These are phyloP conservation scores for Phoma sp. DNA, from an alignment of 2,329 filamentous ascomycete species.

Conservation along the genomic window DNA sequence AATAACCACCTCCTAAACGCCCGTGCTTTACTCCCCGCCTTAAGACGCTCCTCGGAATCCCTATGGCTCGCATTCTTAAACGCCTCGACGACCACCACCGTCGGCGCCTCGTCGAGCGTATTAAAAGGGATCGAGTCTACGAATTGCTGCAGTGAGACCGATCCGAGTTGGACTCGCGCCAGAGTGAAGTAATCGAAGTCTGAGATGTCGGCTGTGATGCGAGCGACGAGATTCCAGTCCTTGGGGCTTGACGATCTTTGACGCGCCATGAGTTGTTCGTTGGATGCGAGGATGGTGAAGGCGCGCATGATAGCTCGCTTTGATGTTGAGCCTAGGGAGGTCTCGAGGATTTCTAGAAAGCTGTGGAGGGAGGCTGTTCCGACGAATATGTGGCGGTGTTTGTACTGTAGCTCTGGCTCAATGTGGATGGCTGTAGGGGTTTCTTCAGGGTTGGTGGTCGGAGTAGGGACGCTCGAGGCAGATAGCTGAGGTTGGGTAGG, in stretches of 20 bases:
- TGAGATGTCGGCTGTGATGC: conserved; percentile 27
- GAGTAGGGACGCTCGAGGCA: conserved; percentile 10
- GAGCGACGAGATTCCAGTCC: conserved; percentile 39
- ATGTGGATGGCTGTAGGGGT: conserved; percentile 16
- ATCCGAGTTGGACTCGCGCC: conserved; percentile 36
- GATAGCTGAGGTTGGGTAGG: not conserved
- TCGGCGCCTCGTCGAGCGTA: conserved; percentile 23
- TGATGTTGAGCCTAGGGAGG: conserved; percentile 27
- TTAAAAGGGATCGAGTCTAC: conserved; percentile 36
- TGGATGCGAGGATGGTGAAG: conserved; percentile 35
- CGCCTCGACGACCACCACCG: conserved; percentile 34
- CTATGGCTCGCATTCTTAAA: conserved; percentile 38
- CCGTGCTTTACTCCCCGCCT: conserved; percentile 30
- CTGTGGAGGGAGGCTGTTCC: conserved; percentile 42
- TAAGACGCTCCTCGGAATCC: conserved; percentile 29
- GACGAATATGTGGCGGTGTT: conserved; percentile 45
- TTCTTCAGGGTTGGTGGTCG: not conserved
- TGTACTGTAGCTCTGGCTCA: conserved; percentile 42
- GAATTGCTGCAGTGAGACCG: conserved; percentile 36
- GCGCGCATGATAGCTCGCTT: conserved; percentile 32
- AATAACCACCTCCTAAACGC: conserved; percentile 36
- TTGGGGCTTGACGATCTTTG: conserved; percentile 27
- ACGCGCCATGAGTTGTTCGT: conserved; percentile 37
- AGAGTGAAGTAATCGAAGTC: conserved; percentile 33
- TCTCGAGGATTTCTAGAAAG: conserved; percentile 39